A percentile compares a stretch with the other conserved stretches of the same genome.
These are phyloP conservation scores for Salix dunnii DNA, from an alignment of 345 rosid species.

Conservation along the genomic window DNA sequence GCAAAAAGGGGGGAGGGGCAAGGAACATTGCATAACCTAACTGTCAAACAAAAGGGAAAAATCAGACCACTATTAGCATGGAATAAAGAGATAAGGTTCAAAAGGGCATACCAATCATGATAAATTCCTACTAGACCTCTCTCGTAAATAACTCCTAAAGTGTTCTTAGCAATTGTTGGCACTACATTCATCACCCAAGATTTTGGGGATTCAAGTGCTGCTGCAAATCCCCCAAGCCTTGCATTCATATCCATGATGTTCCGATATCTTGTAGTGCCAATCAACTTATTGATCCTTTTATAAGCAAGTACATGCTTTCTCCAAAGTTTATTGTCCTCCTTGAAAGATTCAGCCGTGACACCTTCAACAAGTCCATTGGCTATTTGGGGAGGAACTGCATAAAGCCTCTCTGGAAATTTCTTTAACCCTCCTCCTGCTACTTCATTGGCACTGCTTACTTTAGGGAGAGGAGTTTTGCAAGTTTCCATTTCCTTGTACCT, in stretches of 20 bases:
- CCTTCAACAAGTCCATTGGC: conserved; percentile 58
- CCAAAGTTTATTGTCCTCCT: conserved; percentile 70
- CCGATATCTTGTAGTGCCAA: conserved; percentile 76
- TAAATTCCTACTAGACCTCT: conserved; percentile 90
- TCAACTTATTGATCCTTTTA: conserved; percentile 63
- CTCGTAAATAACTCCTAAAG: conserved; percentile 80
- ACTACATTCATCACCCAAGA: conserved; percentile 98
- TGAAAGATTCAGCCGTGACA: conserved; percentile 52
- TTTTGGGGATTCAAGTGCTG: conserved; percentile 81
- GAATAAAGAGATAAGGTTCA: neutral
- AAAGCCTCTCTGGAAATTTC: conserved; percentile 88
- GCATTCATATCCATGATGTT: conserved; percentile 98
- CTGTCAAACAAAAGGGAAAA: neutral
- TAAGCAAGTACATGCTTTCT: conserved; percentile 66
- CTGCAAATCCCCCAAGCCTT: conserved; percentile 90
- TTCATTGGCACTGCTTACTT: conserved; percentile 57
- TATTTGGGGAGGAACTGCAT: conserved; percentile 71
- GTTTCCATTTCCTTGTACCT: conserved; percentile 78
- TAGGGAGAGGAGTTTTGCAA: conserved; percentile 70
- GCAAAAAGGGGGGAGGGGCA: neutral
- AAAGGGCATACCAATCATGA: conserved; percentile 75
- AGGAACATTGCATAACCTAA: neutral
- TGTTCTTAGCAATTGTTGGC: conserved; percentile 69
- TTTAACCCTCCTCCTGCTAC: conserved; percentile 79
- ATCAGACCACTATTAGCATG: neutral